Percentiles rank a stretch among this genome's conserved stretches.
These are phyloP conservation scores for Thermomyces lanuginosus DNA, from an alignment of 2,329 filamentous ascomycete genomes.

Conservation along the genomic window DNA sequence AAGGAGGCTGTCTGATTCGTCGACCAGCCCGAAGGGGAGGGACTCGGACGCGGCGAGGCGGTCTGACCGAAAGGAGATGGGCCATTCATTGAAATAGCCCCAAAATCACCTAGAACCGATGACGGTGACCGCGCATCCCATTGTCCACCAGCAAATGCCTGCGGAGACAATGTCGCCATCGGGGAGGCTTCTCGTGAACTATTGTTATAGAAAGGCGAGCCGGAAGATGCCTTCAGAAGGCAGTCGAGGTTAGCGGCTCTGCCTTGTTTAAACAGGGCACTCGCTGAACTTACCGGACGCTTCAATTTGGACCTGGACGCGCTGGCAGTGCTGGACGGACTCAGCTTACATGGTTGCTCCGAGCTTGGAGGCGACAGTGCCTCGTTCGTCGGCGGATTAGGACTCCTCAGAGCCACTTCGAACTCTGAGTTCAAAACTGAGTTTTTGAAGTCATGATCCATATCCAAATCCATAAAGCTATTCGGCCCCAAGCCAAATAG, in stretches of 20 bases:
- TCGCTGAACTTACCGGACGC: slow-evolving; percentile 17
- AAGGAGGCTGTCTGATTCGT: too few species aligned
- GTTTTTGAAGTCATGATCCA: slow-evolving; percentile 26
- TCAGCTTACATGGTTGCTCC: slow-evolving; percentile 13
- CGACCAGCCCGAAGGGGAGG: too few species aligned
- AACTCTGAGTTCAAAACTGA: slow-evolving; percentile 34
- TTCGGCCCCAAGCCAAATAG: slow-evolving; percentile 24
- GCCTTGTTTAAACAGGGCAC: slow-evolving; percentile 3
- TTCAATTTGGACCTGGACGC: slow-evolving; percentile 10
- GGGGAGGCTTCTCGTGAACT: slow-evolving; percentile 23
- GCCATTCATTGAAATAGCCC: slow-evolving; percentile 31
- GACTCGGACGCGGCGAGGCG: too few species aligned
- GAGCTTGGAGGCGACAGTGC: slow-evolving; percentile 11
- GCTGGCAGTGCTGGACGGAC: slow-evolving; percentile 11
- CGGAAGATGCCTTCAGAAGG: slow-evolving; percentile 9
- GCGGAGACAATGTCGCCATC: slow-evolving; percentile 14
- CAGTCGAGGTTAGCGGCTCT: slow-evolving; percentile 4
- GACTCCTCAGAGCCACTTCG: slow-evolving; percentile 32
- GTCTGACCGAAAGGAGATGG: too few species aligned
- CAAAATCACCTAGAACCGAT: slow-evolving; percentile 30
- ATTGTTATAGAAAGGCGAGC: slow-evolving; percentile 19
- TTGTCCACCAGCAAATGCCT: slow-evolving; percentile 18
- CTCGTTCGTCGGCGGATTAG: slow-evolving; percentile 24
- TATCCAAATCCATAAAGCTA: slow-evolving; percentile 19
- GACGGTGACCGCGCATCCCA: slow-evolving; percentile 29